Evolutionary conservation across 306 rosid genomes (phyloP), one percentile per base, ranked within the genome.

Genomic region (Pueraria montana): DNA sequence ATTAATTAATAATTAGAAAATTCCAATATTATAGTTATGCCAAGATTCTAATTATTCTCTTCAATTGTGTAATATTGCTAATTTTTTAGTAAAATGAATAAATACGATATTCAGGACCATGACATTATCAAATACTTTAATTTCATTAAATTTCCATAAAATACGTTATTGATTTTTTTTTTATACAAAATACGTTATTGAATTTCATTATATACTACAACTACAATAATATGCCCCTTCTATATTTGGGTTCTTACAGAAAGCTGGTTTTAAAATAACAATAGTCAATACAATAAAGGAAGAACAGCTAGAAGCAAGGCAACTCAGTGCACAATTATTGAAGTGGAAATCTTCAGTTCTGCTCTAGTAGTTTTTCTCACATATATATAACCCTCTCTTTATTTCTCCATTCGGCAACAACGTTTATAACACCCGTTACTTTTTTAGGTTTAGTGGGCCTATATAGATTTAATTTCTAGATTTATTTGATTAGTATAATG

Each of bases 281-380:
- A 30, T 0, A 5, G 4, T 30, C 34, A 34, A n/a, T 65, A 36
- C 14, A 66, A 38, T 66, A 18, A 36, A 76, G 76, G 32, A 61
- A 69, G 66, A 26, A 58, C 77, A 11, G 52, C 26, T 66, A 63
- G 46, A 62, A 77, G 73, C 24, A 59, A n/a, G 38, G 32, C 27
- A 40, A 40, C 61, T 26, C 1, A 56, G 52, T 80, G 82, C 78
- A 17, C 84, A 65, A 86, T 82, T 7, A 82, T 86, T 77, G 84
- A 77, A 77, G 69, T 64, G n/a, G 79, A 82, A 82, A 46, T 64
- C 49, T 70, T 73, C 8, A 82, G 12, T 86, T 68, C 43, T 38
- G 43, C 43, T 38, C 43, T 8, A 38, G 24, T 26, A 46, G 27
- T 77, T 38, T 38, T 38, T 38, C 43, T 8, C 10, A 38, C 43